These are phyloP conservation scores for Akanthomyces lecanii DNA, from an alignment of 2,329 filamentous ascomycete species.

Conservation along the genomic window DNA sequence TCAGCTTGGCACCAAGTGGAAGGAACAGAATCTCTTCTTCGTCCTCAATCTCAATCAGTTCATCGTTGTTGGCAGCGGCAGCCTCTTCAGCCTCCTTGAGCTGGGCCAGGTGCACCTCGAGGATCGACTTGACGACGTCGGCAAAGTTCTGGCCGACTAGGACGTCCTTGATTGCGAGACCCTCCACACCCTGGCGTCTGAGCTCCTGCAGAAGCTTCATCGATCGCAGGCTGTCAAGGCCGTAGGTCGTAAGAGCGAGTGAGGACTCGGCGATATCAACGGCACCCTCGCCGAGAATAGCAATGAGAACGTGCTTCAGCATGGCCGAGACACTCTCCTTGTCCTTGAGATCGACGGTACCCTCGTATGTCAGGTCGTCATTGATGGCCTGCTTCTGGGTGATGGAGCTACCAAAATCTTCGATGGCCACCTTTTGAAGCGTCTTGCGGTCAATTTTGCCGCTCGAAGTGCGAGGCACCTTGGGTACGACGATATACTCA, in stretches of 20 bases:
- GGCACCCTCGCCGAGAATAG: slow-evolving; percentile 8
- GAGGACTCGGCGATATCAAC: background rate
- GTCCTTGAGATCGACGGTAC: background rate
- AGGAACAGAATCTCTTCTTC: slow-evolving; percentile 16
- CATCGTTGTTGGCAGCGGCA: slow-evolving; percentile 5
- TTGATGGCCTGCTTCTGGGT: slow-evolving; percentile 14
- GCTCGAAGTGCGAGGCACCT: slow-evolving; percentile 14
- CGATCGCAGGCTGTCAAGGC: slow-evolving; percentile 12
- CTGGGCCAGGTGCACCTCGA: background rate
- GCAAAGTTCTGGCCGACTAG: slow-evolving; percentile 11
- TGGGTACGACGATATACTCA: slow-evolving; percentile 10
- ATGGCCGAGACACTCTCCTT: slow-evolving; percentile 5
- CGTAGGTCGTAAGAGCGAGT: slow-evolving; percentile 9
- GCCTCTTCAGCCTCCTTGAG: slow-evolving; percentile 11
- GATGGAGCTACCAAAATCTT: slow-evolving; percentile 13
- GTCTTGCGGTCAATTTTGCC: slow-evolving; percentile 16
- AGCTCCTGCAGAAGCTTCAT: slow-evolving; percentile 16
- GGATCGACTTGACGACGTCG: slow-evolving; percentile 8
- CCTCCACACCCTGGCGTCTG: slow-evolving; percentile 9
- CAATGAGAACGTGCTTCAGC: slow-evolving; percentile 8
- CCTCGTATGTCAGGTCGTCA: slow-evolving; percentile 1
- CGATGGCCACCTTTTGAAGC: slow-evolving; percentile 7
- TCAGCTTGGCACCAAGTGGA: slow-evolving; percentile 10
- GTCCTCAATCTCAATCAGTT: slow-evolving; percentile 14
- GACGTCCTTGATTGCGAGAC: slow-evolving; percentile 13